Percentiles rank a stretch among this genome's conserved stretches.
These are phyloP conservation scores for Herpetomonas samuelpessoai DNA, from an alignment of 208 protist species.

Conservation along the genomic window DNA sequence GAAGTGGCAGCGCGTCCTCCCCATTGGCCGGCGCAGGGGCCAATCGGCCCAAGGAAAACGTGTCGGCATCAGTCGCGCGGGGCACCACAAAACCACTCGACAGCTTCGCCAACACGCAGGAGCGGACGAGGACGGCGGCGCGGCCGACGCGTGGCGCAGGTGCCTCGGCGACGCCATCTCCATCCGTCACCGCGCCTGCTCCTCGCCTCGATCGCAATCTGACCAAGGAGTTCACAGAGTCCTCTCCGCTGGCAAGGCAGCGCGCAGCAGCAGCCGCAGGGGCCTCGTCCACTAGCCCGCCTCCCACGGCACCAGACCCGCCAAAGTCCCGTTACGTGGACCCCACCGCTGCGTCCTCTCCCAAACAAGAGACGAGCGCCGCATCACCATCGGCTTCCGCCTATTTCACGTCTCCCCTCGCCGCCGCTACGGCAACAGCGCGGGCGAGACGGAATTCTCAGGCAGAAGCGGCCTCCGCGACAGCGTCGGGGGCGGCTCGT, in stretches of 20 bases:
- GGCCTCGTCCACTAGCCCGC: not conserved
- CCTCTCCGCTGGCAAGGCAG: no score
- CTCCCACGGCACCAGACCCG: conserved; percentile 3
- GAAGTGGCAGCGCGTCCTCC: conserved; percentile 3
- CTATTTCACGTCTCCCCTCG: not conserved
- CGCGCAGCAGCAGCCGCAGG: not conserved
- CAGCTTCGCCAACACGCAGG: no score
- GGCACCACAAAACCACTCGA: no score
- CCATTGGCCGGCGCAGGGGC: conserved; percentile 7
- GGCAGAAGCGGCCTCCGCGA: not conserved
- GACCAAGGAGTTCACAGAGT: not conserved
- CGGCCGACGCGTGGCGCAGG: conserved; percentile 3
- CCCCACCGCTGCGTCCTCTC: conserved; percentile 6
- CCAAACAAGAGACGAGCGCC: not conserved
- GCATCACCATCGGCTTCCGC: conserved; percentile 2
- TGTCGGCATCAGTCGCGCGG: not conserved
- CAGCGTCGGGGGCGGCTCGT: not conserved
- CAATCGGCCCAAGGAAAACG: not conserved
- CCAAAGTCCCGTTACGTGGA: conserved; percentile 7
- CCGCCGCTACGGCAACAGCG: conserved; percentile 2
- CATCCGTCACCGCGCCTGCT: not conserved
- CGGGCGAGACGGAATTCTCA: not conserved
- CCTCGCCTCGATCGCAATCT: not conserved
- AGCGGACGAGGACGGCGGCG: no score
- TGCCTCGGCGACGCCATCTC: not conserved